phyloP scores from a whole-genome alignment of 768 basidiomycete genomes.

The Tricholoma hemisulphureum region DNA sequence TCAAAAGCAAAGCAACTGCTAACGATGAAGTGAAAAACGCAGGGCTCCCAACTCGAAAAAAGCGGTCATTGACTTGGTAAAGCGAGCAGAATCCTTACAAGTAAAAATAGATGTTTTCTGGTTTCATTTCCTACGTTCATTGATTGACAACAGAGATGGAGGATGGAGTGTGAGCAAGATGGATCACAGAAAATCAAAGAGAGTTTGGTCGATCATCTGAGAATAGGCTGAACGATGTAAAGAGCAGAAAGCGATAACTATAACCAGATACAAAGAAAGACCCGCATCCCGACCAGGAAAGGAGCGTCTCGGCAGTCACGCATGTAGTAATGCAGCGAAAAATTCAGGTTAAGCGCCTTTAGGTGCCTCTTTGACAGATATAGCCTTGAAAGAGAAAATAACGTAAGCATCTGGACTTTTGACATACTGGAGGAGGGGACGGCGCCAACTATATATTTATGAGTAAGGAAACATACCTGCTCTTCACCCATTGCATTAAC shows the following conservation, averaged over 20 bases:
- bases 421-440: not conserved
- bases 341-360: constrained; percentile 42
- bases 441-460: not conserved
- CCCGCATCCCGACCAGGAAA: not conserved
- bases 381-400: constrained; percentile 46
- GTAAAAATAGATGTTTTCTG: not conserved
- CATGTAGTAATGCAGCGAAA: not conserved
- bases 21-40: no score
- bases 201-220: constrained; percentile 13
- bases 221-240: constrained; percentile 23
- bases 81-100: not conserved
- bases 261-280: constrained; percentile 16
- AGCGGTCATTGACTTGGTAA: no score
- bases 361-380: constrained; percentile 88
- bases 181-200: constrained; percentile 8
- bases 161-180: constrained; percentile 9
- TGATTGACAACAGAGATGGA: constrained; percentile 22
- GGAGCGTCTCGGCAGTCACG: not conserved
- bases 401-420: not conserved
- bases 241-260: constrained; percentile 19
- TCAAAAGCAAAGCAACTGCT: no score
- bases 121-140: constrained; percentile 24
- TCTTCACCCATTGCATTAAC: constrained; percentile 92
- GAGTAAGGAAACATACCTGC: constrained; percentile 45
- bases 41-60: no score